Evolutionary conservation across 768 basidiomycete genomes (phyloP), one percentile per base, ranked within the genome.

Genomic region (Gymnopilus junonius): DNA sequence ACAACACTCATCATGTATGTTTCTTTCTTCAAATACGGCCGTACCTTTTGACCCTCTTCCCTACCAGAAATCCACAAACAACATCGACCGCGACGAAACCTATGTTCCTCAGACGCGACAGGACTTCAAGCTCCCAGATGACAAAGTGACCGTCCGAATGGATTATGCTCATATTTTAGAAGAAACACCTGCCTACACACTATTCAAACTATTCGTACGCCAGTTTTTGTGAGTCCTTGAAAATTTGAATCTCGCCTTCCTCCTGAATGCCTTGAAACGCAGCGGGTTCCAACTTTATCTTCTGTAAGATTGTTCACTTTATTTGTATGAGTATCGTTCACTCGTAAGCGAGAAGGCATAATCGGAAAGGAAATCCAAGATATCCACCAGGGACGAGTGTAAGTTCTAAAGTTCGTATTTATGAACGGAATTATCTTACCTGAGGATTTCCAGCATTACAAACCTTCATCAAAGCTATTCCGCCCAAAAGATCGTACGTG

Each of bases 51-150:
- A 51, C 40, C 37, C 4, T 51, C n/a, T 29, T 42, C 15, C 25
- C 20, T 6, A 14, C 10, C 55, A 82, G 81, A 82, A 82, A 77
- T 67, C 78, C 0, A 83, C 81, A 1, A 81, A 82, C 59, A 74
- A 80, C 61, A 82, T 92, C 65, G 89, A 89, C 57, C 81, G 88
- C 10, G 91, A 93, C 63, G 90, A 93, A 75, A 92, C 90, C 29
- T 90, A 85, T 61, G 80, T 90, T 25, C 88, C 87, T 31, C 76
- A 77, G 8, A 80, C 79, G 8, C 69, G 76, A 25, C 76, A 73
- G 43, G 76, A 80, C 46, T 77, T 82, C 63, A 76, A 77, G 57
- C 76, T 86, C 37, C 82, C 83, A 0, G 74, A 82, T 39, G 78
- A 77, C 11, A 73, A 70, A 40, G 69, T 79, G 23, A 80, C 82